Percentiles rank a stretch among this genome's conserved stretches.
These are phyloP conservation scores for Xylariaceae sp. DNA, from an alignment of 2,329 filamentous ascomycete species.

Conservation along the genomic window DNA sequence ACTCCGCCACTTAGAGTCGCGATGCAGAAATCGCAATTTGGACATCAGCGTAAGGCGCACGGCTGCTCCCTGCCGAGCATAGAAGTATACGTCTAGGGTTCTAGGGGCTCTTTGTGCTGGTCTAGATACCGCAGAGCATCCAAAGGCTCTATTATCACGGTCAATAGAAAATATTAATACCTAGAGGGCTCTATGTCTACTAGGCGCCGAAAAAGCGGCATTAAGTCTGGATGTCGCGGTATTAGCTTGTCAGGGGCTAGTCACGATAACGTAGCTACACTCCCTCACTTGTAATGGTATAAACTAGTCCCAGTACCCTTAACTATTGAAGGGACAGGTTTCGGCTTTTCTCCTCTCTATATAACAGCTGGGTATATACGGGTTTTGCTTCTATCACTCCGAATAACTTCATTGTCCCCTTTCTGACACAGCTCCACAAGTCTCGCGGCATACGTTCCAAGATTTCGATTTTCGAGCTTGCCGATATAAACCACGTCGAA, in stretches of 20 bases:
- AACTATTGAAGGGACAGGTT: too few species aligned
- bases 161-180: neutral
- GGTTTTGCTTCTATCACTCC: too few species aligned
- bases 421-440: constrained; percentile 13
- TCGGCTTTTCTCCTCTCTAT: too few species aligned
- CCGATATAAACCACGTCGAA: constrained; percentile 9
- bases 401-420: too few species aligned
- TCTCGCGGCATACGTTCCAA: constrained; percentile 8
- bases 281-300: too few species aligned
- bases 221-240: constrained; percentile 12
- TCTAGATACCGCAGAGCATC: constrained; percentile 6
- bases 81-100: constrained; percentile 12
- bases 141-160: constrained; percentile 6
- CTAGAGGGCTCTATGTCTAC: neutral
- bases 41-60: constrained; percentile 13
- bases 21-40: constrained; percentile 5
- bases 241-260: too few species aligned
- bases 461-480: constrained; percentile 12
- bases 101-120: constrained; percentile 6
- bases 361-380: too few species aligned
- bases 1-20: constrained; percentile 10
- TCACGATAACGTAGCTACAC: too few species aligned
- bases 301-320: too few species aligned
- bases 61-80: constrained; percentile 7
- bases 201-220: constrained; percentile 11